Base-by-base conservation (phyloP, 1,284 basidiomycete species). In the Ustilago xerochloae region DNA sequence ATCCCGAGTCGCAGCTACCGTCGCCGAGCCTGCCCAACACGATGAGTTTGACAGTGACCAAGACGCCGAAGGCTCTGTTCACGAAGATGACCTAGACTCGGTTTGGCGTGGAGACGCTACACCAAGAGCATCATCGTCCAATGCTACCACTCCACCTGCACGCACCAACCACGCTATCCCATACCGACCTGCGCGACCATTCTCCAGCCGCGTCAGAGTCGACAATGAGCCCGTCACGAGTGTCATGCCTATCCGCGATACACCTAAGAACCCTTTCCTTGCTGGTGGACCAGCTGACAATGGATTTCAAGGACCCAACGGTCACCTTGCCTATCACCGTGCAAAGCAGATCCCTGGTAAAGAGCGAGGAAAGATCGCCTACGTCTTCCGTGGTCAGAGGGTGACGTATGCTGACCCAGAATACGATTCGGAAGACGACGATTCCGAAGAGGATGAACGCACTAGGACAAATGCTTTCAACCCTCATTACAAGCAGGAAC, bases 221-320 rank as follows among this genome's bases (percentile, higher is more conserved):
- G 46, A 54, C n/a, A 73, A 63, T 39, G 48, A 61, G 47, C 36
- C 54, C 7, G 39, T 67, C 20, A 43, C 55, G 2, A 24, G 51
- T 24, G 33, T 38, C 16, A 22, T 52, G 16, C 71, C 71, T 22
- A 76, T 82, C 45, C 71, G 78, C 18, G 80, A 82, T 48, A 73
- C 80, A 13, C 75, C 75, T 24, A 71, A 73, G 69, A 82, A 82
- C 35, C 80, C 80, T 1, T 82, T 82, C 55, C 56, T 82, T n/a
- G 77, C 77, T 28, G 80, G 80, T n/a, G 80, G 80, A 10, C 80
- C 80, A 0, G 80, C 80, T 5, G 80, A 82, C 46, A 55, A 72
- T 8, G 80, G 80, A 20, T 74, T 77, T 49, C 54, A 74, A 4
- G 80, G 80, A 3, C 77, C 75, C 22, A 55, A 74, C 15, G 66